Evolutionary conservation across 768 basidiomycete species (phyloP).

Genomic region (Lactarius evosmus): DNA sequence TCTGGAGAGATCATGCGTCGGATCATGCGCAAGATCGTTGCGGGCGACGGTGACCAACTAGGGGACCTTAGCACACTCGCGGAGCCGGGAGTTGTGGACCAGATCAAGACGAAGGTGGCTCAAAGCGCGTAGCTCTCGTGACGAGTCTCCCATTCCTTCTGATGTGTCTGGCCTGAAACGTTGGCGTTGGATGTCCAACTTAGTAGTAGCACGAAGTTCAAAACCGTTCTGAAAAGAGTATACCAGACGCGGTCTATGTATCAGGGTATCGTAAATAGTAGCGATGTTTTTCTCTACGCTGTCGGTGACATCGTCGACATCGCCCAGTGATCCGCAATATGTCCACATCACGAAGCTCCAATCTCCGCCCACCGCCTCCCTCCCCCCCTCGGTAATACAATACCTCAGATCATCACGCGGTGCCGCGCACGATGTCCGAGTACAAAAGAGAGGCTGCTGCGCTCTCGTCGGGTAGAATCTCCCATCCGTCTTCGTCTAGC

Average conservation of each 20-base stretch:
- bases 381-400: not conserved
- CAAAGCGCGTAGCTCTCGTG: not conserved
- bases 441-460: slow-evolving; percentile 5
- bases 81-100: slow-evolving; percentile 81
- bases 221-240: not conserved
- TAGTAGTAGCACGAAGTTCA: not conserved
- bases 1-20: slow-evolving; percentile 98
- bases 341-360: too few relatives aligned
- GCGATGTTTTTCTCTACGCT: slow-evolving; percentile 19
- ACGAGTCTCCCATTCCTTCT: not conserved
- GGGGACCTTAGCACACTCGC: slow-evolving; percentile 94
- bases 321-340: slow-evolving; percentile 13
- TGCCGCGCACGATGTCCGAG: slow-evolving; percentile 23
- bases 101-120: slow-evolving; percentile 78
- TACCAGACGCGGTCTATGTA: slow-evolving; percentile 18
- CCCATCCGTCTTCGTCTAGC: slow-evolving; percentile 24
- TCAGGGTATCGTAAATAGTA: slow-evolving; percentile 23
- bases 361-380: not conserved
- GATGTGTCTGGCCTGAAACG: not conserved
- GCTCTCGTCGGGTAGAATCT: slow-evolving; percentile 20
- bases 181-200: not conserved
- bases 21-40: slow-evolving; percentile 94
- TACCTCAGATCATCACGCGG: not conserved
- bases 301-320: slow-evolving; percentile 19
- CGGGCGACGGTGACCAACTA: slow-evolving; percentile 90